Evolutionary conservation across 768 basidiomycete genomes (phyloP).

Genomic region (Rhodotorula babjevae): DNA sequence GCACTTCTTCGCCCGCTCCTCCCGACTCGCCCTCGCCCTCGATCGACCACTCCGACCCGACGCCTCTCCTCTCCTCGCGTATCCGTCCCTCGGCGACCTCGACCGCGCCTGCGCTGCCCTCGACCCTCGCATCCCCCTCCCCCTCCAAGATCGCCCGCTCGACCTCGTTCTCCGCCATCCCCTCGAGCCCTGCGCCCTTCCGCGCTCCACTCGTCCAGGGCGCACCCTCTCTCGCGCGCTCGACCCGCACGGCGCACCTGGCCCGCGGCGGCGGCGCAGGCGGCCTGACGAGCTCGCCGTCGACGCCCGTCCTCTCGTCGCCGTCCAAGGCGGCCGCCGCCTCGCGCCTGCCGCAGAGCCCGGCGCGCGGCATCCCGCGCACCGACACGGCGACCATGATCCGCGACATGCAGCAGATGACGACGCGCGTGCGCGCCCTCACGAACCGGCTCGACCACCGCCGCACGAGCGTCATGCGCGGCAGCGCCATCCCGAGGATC

Average conservation of each 20-base stretch:
- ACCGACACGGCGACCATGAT: constrained; percentile 20
- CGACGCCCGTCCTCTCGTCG: constrained; percentile 3
- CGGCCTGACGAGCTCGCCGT: constrained; percentile 10
- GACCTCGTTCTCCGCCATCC: neutral
- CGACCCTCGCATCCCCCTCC: neutral
- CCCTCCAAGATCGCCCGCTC: neutral
- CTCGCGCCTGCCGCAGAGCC: neutral
- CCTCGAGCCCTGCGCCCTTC: neutral
- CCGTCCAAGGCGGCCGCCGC: constrained; percentile 2
- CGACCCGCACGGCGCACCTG: constrained; percentile 25
- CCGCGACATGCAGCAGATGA: constrained; percentile 34
- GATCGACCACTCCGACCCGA: constrained; percentile 17
- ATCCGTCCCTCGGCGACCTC: neutral
- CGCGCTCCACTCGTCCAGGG: neutral
- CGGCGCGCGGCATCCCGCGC: neutral
- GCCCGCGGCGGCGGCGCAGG: neutral
- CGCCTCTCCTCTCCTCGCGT: neutral
- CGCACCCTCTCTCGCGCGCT: constrained; percentile 19
- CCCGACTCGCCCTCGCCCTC: constrained; percentile 5
- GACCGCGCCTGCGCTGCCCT: neutral
- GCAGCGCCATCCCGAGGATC: constrained; percentile 14
- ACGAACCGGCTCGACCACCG: constrained; percentile 24
- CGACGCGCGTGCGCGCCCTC: constrained; percentile 18
- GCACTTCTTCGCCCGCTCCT: neutral
- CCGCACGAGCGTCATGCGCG: constrained; percentile 26